Conservation (phyloP, 306 rosid genomes). For the Comarum palustre region DNA sequence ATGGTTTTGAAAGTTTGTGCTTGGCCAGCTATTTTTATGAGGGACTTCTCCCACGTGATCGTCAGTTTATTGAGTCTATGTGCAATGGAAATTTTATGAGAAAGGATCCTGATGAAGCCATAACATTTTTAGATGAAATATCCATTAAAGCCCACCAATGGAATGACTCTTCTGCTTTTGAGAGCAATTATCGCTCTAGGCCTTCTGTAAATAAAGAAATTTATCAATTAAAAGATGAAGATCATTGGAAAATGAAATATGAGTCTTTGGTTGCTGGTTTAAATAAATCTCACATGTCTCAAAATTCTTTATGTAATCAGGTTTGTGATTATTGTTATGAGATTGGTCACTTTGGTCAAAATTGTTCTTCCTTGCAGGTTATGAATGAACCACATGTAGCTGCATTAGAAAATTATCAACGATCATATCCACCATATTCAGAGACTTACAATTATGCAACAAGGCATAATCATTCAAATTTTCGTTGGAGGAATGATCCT, state of each 20-base stretch:
- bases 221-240: neutral
- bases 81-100: neutral
- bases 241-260: neutral
- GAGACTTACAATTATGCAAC: neutral
- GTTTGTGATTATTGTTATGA: neutral
- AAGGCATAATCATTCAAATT: neutral
- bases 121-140: neutral
- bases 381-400: neutral
- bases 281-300: neutral
- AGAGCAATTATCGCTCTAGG: neutral
- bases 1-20: too few relatives aligned
- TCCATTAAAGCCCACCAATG: too few relatives aligned
- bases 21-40: neutral
- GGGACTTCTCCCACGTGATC: neutral
- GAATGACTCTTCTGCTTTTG: too few relatives aligned
- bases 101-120: neutral
- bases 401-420: neutral
- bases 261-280: neutral
- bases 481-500: neutral
- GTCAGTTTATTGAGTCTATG: neutral
- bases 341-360: neutral
- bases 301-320: neutral
- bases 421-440: neutral
- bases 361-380: too few relatives aligned
- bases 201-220: neutral